These are phyloP conservation scores for Oenanthe sinensis DNA, from an alignment of 129 eudicot species.

Conservation along the genomic window DNA sequence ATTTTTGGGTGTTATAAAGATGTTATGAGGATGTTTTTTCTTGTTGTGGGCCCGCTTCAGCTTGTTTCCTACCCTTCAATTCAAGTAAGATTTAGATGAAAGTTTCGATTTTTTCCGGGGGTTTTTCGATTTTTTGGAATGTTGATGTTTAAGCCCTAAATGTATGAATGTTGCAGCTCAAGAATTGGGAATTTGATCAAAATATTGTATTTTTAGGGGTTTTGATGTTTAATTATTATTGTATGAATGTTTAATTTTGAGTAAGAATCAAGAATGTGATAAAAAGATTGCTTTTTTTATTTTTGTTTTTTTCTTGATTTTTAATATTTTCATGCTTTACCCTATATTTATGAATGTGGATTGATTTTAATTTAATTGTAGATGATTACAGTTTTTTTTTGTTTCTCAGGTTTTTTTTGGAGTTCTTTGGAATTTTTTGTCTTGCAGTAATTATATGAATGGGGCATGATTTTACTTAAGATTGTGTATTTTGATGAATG, in stretches of 20 bases:
- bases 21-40: slow-evolving; percentile 66
- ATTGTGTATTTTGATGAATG: background rate
- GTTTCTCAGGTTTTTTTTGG: background rate
- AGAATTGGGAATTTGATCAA: background rate
- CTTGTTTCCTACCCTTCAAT: slow-evolving; percentile 74
- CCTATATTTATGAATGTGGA: background rate
- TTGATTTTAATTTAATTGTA: no score
- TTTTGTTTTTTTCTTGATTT: background rate
- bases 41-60: slow-evolving; percentile 82
- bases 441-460: background rate
- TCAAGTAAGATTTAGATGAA: slow-evolving; percentile 25
- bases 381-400: background rate
- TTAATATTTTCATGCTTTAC: background rate
- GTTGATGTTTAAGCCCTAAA: background rate
- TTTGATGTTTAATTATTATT: background rate
- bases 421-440: background rate
- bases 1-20: slow-evolving; percentile 45
- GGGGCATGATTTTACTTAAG: background rate
- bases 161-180: background rate
- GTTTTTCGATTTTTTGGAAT: no score
- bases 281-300: background rate
- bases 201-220: background rate
- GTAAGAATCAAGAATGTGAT: background rate
- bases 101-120: background rate
- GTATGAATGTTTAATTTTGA: background rate